Conservation (phyloP, 345 rosid genomes). For the Eucalyptus pauciflora region DNA sequence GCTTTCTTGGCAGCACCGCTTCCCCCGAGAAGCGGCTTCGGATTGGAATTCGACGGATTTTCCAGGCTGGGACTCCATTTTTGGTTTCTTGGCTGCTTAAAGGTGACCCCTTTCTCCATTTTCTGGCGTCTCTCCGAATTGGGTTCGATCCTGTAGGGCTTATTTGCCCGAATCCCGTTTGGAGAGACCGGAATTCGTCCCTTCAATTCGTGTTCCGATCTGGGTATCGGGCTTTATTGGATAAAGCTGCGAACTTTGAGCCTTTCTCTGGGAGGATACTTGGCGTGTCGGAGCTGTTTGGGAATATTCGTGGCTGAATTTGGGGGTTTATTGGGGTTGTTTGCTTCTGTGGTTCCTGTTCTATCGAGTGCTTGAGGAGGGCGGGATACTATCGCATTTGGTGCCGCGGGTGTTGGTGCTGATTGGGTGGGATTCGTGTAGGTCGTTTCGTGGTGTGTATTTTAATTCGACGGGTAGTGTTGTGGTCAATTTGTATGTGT, state of each 20-base stretch:
- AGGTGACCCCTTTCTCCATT: neutral
- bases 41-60: neutral
- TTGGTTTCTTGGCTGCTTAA: neutral
- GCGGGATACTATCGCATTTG: neutral
- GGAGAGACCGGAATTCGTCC: constrained; percentile 1
- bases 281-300: constrained; percentile 2
- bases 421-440: neutral
- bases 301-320: neutral
- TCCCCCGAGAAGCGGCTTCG: constrained; percentile 6
- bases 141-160: constrained; percentile 12
- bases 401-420: neutral
- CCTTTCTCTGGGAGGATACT: neutral
- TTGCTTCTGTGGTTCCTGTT: constrained; percentile 1
- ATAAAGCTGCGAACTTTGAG: neutral
- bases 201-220: neutral
- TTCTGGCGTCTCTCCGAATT: constrained; percentile 16
- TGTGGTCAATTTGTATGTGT: neutral
- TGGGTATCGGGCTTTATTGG: neutral
- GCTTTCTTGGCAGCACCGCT: neutral
- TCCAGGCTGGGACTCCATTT: neutral
- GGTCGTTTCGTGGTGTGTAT: neutral
- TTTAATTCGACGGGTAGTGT: neutral
- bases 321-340: neutral
- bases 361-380: neutral
- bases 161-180: constrained; percentile 10